Conservation (phyloP, 2,329 filamentous ascomycete genomes). For the Penicillium brasilianum region DNA sequence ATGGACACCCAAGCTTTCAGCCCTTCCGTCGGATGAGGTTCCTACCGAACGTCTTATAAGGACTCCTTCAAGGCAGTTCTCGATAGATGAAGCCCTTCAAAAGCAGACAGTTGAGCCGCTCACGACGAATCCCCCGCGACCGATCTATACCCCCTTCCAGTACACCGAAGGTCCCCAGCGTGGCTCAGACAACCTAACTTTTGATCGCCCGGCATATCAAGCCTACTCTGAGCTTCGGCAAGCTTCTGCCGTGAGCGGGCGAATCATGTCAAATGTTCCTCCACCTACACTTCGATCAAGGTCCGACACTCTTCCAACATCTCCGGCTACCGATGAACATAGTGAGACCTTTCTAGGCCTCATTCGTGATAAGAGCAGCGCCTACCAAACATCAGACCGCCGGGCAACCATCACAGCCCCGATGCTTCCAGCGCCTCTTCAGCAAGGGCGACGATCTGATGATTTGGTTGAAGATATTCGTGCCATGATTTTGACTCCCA, state of each 20-base stretch:
- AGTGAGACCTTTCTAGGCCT: slow-evolving; percentile 55
- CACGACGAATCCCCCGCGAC: slow-evolving; percentile 44
- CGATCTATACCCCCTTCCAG: slow-evolving; percentile 53
- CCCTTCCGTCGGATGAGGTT: slow-evolving; percentile 12
- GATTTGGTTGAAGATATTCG: slow-evolving; percentile 42
- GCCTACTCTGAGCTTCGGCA: slow-evolving; percentile 55
- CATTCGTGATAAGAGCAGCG: slow-evolving; percentile 52
- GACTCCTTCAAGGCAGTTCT: slow-evolving; percentile 8
- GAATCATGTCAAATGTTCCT: slow-evolving; percentile 47
- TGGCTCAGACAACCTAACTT: slow-evolving; percentile 44
- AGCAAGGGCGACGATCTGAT: slow-evolving; percentile 33
- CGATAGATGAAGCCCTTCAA: slow-evolving; percentile 27
- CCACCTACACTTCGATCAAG: slow-evolving; percentile 22
- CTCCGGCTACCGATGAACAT: slow-evolving; percentile 37
- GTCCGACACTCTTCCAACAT: slow-evolving; percentile 26
- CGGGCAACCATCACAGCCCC: slow-evolving; percentile 34
- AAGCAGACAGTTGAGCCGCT: slow-evolving; percentile 37
- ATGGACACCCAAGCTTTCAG: slow-evolving; percentile 20
- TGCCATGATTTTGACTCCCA: slow-evolving; percentile 40
- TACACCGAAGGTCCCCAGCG: slow-evolving; percentile 51
- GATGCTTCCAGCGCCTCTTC: slow-evolving; percentile 40
- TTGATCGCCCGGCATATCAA: slow-evolving; percentile 51
- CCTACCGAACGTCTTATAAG: slow-evolving; percentile 3
- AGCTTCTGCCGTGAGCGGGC: slow-evolving; percentile 50
- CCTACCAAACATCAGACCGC: slow-evolving; percentile 40